A percentile compares a stretch with the other conserved stretches of the same genome.
Conservation (phyloP, 1,284 basidiomycete species). For the Irpex lacteus region DNA sequence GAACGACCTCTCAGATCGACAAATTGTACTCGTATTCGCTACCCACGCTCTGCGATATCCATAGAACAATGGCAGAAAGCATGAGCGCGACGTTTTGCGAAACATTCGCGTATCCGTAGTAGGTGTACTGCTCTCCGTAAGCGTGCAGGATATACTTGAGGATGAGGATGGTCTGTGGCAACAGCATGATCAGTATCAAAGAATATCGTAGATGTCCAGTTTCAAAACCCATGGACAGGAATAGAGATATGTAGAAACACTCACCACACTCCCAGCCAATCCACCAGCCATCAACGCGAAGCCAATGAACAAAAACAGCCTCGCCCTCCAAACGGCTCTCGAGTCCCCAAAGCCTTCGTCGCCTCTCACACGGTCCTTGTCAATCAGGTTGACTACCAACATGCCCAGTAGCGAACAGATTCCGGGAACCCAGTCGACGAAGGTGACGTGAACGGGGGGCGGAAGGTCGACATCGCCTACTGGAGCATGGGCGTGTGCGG, state of each 20-base stretch:
- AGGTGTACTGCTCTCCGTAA: constrained; percentile 77
- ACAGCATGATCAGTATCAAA: too few species aligned
- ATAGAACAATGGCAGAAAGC: constrained; percentile 84
- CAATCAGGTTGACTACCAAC: constrained; percentile 90
- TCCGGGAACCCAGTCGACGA: constrained; percentile 95
- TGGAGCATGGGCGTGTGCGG: constrained; percentile 75
- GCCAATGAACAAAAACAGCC: constrained; percentile 90
- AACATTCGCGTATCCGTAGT: constrained; percentile 95
- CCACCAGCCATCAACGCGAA: constrained; percentile 98
- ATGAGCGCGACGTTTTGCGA: constrained; percentile 91
- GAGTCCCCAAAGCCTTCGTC: constrained; percentile 82
- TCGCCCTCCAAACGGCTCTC: constrained; percentile 85
- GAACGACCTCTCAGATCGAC: constrained; percentile 47
- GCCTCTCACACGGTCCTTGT: constrained; percentile 87
- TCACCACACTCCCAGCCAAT: constrained; percentile 87
- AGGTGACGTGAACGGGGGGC: constrained; percentile 83
- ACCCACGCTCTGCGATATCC: constrained; percentile 81
- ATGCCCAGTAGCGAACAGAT: constrained; percentile 94
- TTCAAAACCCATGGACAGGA: too few species aligned
- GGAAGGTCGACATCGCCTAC: constrained; percentile 67
- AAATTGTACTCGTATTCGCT: constrained; percentile 89
- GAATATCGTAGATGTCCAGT: too few species aligned
- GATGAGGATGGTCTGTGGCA: constrained; percentile 76
- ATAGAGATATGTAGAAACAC: constrained; percentile 30
- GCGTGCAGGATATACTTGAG: constrained; percentile 87